These are phyloP conservation scores for Lizonia empirigonia DNA, from an alignment of 2,329 filamentous ascomycete species.

Conservation along the genomic window DNA sequence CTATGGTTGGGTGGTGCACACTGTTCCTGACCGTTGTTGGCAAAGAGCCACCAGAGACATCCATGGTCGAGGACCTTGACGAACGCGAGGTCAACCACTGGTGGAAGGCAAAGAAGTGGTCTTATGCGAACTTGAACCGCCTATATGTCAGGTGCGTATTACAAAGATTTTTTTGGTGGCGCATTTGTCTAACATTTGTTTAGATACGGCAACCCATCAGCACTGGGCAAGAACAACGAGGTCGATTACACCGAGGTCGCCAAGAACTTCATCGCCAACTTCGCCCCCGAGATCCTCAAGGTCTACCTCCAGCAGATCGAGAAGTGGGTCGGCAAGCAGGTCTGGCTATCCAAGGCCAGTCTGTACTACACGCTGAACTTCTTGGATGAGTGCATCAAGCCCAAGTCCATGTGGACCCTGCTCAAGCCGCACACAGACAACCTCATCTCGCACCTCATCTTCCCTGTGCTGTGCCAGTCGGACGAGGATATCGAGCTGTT, in stretches of 20 bases:
- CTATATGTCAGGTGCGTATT: conserved; percentile 80
- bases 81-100: conserved; percentile 94
- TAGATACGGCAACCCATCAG: conserved; percentile 89
- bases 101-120: conserved; percentile 99
- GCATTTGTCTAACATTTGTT: conserved; percentile 20
- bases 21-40: conserved; percentile 89
- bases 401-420: conserved; percentile 95
- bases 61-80: conserved; percentile 78
- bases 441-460: conserved; percentile 91
- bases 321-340: conserved; percentile 93
- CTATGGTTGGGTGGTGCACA: conserved; percentile 94
- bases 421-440: conserved; percentile 93
- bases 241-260: conserved; percentile 82
- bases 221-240: conserved; percentile 73
- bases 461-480: conserved; percentile 90
- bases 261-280: conserved; percentile 86
- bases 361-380: conserved; percentile 93
- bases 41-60: conserved; percentile 78
- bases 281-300: conserved; percentile 95
- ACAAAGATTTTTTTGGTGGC: not conserved
- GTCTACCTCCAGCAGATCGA: conserved; percentile 94
- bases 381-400: conserved; percentile 95
- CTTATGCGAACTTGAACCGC: conserved; percentile 95
- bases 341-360: conserved; percentile 93
- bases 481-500: conserved; percentile 94